Evolutionary conservation across 352 stramenopile species (phyloP), one percentile per base, ranked within the genome.

Genomic region (Globisporangium recalcitrans): DNA sequence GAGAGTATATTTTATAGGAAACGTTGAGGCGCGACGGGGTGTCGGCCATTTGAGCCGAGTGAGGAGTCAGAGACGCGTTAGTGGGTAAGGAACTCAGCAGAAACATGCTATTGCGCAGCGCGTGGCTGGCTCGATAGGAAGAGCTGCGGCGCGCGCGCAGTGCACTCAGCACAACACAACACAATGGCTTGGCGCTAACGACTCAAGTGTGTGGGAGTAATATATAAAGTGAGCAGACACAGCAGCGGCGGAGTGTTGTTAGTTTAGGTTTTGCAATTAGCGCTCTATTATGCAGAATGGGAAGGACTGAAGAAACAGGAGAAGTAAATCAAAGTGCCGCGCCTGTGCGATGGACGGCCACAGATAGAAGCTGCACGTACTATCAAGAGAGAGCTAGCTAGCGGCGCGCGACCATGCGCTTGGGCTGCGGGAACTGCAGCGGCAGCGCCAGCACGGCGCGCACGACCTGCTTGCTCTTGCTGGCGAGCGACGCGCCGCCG

Each of bases 401-500:
- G 51, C 65, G 65, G 51, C 65, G 60, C 7, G 54, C 69, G n/a
- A 70, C 78, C 24, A 81, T 78, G 55, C 82, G 80, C 61, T 92
- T 94, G 21, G 73, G 71, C 42, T 70, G 58, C 40, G 85, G 85
- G 63, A 94, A 94, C 58, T 88, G 80, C 32, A 94, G 73, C 58
- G 85, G 85, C 65, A 94, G 72, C 21, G 82, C 75, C 36, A 94
- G 75, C 58, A 94, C 82, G 4, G 74, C 84, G 42, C 85, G 83
- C 31, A 75, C 44, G 40, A 82, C 72, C 62, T 79, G 73, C 64
- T 94, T 94, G 76, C 89, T 89, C 62, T 76, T 85, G 24, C 72
- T 65, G 3, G 87, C 61, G 46, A 80, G 72, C 16, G 75, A 71
- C 7, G 70, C 40, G 11, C 68, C 65, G 40, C 77, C 75, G 65